phyloP scores from a whole-genome alignment of 2,329 filamentous ascomycete species.

The Stachybotrys chlorohalonatus region DNA sequence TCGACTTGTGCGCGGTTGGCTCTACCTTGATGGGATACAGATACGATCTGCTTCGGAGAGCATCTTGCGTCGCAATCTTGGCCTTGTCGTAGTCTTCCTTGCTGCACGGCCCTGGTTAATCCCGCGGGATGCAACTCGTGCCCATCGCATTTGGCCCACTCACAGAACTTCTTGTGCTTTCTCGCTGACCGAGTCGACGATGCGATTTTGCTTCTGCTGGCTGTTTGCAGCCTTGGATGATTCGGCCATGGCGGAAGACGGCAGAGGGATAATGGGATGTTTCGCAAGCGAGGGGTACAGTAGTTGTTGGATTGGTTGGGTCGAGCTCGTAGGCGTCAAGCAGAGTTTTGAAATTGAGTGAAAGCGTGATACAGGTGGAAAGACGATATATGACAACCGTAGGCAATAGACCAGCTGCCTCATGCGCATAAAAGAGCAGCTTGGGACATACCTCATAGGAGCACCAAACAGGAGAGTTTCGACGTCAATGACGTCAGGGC shows the following conservation, averaged over 20 bases:
- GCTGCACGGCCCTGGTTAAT: constrained; percentile 19
- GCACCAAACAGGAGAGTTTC: not conserved
- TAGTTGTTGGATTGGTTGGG: not conserved
- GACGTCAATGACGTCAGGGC: not conserved
- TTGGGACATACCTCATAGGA: not conserved
- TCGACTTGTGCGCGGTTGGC: constrained; percentile 1
- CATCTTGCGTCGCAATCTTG: constrained; percentile 54
- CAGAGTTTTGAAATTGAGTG: too few species aligned
- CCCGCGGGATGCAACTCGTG: constrained; percentile 1
- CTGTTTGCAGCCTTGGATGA: constrained; percentile 11
- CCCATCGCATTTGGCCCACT: not conserved
- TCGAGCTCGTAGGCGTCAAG: too few species aligned
- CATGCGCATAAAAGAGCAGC: too few species aligned
- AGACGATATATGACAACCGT: not conserved
- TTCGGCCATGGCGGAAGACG: constrained; percentile 12
- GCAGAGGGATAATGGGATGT: not conserved
- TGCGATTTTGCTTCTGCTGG: constrained; percentile 16
- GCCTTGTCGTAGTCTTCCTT: constrained; percentile 65
- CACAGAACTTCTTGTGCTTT: constrained; percentile 44
- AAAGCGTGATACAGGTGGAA: too few species aligned
- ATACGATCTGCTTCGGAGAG: constrained; percentile 68
- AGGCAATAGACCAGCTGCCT: not conserved
- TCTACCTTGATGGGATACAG: constrained; percentile 70
- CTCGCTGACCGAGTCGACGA: constrained; percentile 29
- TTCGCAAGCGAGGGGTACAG: not conserved